Base-by-base conservation (phyloP, 129 eudicot species). In the Escallonia herrerae region DNA sequence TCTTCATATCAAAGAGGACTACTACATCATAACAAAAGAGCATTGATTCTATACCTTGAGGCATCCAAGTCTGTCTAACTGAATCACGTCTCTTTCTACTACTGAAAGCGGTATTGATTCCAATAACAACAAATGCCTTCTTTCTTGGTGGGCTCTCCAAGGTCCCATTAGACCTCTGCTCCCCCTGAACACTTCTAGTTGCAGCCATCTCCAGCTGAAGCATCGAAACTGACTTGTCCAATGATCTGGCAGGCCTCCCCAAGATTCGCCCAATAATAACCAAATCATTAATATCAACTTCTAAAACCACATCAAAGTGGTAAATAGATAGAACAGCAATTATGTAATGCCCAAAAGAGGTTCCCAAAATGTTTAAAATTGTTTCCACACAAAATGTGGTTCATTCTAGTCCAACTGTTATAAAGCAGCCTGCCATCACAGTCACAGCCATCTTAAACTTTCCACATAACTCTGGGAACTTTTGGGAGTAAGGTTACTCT, bases 41-140 rank as follows among this genome's bases (percentile, higher is more conserved):
- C 47, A 42, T 40, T 12, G 44, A n/a, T n/a, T 41, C n/a, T 44
- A 11, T 74, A 91, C 97, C 97, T 83, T 87, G 90, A 42, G 97
- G 97, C 97, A 91, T 87, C 97, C 97, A 91, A 13, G 97, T 91
- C 71, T 85, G 88, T 57, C 97, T 74, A 53, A 91, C 84, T 6
- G 97, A 91, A 79, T 91, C 97, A 8, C 97, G 96, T 77, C 97
- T 79, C 69, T 77, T 91, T 56, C 96, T 75, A 72, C 97, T 91
- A 70, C 97, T 91, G 67, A 91, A 91, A 61, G 97, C 97, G 54
- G 97, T 87, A 73, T 91, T 91, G 46, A 91, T 87, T 61, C 97
- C 97, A 75, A 91, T 91, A n/a, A 91, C 96, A 70, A 91, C 76
- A 70, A 91, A 91, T n/a, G 78, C 97, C 69, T 87, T 91, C 71